These are phyloP conservation scores for Cytidiella melzeri DNA, from an alignment of 768 basidiomycete species.

Conservation along the genomic window DNA sequence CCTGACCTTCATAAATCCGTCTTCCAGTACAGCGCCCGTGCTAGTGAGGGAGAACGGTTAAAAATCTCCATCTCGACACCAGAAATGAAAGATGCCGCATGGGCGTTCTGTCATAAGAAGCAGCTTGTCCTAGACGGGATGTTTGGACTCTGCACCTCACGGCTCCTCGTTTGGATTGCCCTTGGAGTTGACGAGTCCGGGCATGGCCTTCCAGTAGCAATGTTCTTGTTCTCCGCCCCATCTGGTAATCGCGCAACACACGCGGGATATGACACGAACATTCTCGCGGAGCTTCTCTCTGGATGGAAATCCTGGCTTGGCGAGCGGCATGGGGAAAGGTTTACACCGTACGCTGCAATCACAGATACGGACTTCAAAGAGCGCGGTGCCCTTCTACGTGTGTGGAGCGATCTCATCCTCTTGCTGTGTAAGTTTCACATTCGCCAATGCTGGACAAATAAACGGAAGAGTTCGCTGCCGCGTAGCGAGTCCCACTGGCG, in stretches of 20 bases:
- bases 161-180: conserved; percentile 26
- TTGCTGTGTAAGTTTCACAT: conserved; percentile 33
- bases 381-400: conserved; percentile 25
- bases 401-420: conserved; percentile 25
- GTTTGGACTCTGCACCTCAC: conserved; percentile 15
- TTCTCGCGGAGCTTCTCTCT: conserved; percentile 20
- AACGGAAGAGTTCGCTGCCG: conserved; percentile 4
- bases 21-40: conserved; percentile 24
- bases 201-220: conserved; percentile 26
- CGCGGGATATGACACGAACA: conserved; percentile 24
- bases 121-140: conserved; percentile 22
- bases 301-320: conserved; percentile 20
- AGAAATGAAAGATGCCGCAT: conserved; percentile 12
- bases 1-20: conserved; percentile 11
- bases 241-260: conserved; percentile 16
- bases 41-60: conserved; percentile 19
- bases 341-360: conserved; percentile 19
- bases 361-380: conserved; percentile 33
- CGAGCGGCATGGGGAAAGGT: conserved; percentile 6
- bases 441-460: conserved; percentile 17
- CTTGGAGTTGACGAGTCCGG: conserved; percentile 27
- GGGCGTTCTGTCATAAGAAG: conserved; percentile 15
- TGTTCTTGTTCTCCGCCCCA: conserved; percentile 30
- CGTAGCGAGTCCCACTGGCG: not conserved
- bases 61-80: conserved; percentile 27